Evolutionary conservation across 345 rosid species (phyloP).

Genomic region (Citrus trifoliata): DNA sequence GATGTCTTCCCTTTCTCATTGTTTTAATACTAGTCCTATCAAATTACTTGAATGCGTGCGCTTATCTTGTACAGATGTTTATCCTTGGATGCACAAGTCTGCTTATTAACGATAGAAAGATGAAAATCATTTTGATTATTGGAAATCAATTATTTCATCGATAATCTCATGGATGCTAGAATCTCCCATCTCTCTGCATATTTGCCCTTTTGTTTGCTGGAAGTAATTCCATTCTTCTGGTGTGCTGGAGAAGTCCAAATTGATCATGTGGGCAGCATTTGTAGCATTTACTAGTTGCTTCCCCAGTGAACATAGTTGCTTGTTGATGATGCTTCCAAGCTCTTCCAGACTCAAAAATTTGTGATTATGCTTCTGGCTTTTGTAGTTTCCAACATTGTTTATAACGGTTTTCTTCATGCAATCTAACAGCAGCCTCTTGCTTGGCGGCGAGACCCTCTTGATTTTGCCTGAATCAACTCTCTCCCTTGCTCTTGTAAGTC

Average conservation of each 20-base stretch:
- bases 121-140: background rate
- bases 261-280: background rate
- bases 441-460: conserved; percentile 14
- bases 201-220: conserved; percentile 14
- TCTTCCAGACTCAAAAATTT: conserved; percentile 12
- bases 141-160: conserved; percentile 16
- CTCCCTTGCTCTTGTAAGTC: conserved; percentile 14
- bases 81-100: too few relatives aligned
- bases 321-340: conserved; percentile 18
- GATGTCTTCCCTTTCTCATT: too few relatives aligned
- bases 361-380: background rate
- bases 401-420: background rate
- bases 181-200: conserved; percentile 31
- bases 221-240: conserved; percentile 20
- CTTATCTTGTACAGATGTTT: background rate
- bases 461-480: background rate
- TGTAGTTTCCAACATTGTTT: background rate
- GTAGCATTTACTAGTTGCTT: conserved; percentile 2
- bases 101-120: background rate
- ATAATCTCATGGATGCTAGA: conserved; percentile 20
- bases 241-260: conserved; percentile 11
- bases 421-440: conserved; percentile 12
- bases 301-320: conserved; percentile 15
- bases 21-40: too few relatives aligned
- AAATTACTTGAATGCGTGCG: background rate